phyloP scores from a whole-genome alignment of 1,139 yeast species.

The Debaryomycetaceae sp. region DNA sequence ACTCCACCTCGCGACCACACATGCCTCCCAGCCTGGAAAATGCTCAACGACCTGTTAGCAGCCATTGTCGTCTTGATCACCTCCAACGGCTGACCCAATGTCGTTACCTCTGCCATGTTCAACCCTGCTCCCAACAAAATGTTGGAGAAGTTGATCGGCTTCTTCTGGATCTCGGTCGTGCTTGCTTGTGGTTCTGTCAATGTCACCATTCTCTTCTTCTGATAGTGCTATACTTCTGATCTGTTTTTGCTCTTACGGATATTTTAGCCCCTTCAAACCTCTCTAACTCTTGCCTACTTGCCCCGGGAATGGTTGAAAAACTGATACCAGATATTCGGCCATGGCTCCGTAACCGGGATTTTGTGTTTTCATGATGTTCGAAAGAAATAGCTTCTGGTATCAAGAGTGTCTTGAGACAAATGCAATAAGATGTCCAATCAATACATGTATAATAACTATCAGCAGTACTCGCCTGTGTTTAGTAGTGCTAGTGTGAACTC shows the following conservation, averaged over 20 bases:
- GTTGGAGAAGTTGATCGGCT: slow-evolving; percentile 85
- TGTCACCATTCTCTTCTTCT: not conserved
- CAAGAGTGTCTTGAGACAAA: not conserved
- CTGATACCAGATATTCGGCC: not conserved
- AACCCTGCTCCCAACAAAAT: slow-evolving; percentile 91
- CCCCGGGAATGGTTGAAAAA: not conserved
- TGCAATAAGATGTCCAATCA: slow-evolving; percentile 28
- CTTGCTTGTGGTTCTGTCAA: not conserved
- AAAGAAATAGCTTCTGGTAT: not conserved
- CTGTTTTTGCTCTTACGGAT: too few relatives aligned
- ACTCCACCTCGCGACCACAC: slow-evolving; percentile 95
- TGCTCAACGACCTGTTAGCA: slow-evolving; percentile 74
- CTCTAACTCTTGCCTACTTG: not conserved
- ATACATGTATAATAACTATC: slow-evolving; percentile 30
- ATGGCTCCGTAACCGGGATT: not conserved
- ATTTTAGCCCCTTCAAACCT: not conserved
- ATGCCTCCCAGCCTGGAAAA: slow-evolving; percentile 64
- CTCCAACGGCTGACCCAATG: slow-evolving; percentile 95
- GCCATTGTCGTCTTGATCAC: slow-evolving; percentile 98
- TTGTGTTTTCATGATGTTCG: not conserved
- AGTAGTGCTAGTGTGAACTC: slow-evolving; percentile 8
- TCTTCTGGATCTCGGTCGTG: slow-evolving; percentile 53
- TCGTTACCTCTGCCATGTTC: slow-evolving; percentile 88
- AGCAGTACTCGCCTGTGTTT: slow-evolving; percentile 36
- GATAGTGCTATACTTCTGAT: too few relatives aligned